phyloP scores from a whole-genome alignment of 2,329 filamentous ascomycete genomes.

The Aspergillus quadricinctus region DNA sequence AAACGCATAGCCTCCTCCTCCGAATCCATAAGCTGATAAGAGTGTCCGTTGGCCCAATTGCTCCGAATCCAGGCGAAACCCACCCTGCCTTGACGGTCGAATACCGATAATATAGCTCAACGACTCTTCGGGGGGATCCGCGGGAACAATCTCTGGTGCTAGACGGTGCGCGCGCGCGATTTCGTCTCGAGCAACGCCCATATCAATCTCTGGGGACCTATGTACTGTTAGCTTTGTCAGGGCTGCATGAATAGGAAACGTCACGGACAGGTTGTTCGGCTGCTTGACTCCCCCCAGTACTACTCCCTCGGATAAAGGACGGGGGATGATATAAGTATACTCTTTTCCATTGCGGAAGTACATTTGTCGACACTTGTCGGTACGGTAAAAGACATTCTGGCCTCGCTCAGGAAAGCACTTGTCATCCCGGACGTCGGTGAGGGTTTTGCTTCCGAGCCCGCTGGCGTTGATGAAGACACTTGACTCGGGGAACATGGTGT shows the following conservation, averaged over 20 bases:
- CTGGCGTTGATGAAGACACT: constrained; percentile 38
- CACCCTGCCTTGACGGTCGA: constrained; percentile 30
- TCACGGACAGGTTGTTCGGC: constrained; percentile 26
- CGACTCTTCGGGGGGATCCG: constrained; percentile 22
- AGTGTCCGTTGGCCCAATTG: constrained; percentile 21
- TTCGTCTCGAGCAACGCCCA: constrained; percentile 35
- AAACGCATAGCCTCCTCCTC: constrained; percentile 36
- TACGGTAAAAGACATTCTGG: constrained; percentile 35
- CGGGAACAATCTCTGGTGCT: constrained; percentile 34
- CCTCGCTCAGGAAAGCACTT: constrained; percentile 35
- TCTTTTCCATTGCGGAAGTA: constrained; percentile 36
- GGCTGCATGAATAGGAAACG: background rate
- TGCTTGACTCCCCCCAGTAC: constrained; percentile 36
- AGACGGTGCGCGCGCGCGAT: constrained; percentile 36
- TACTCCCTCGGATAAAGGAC: constrained; percentile 29
- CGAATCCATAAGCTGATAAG: constrained; percentile 36
- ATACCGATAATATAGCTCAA: constrained; percentile 35
- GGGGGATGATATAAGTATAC: constrained; percentile 38
- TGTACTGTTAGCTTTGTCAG: background rate
- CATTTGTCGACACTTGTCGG: constrained; percentile 25
- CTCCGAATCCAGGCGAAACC: constrained; percentile 33
- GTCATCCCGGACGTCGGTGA: constrained; percentile 32
- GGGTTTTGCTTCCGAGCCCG: constrained; percentile 31
- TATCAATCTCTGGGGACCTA: constrained; percentile 33
- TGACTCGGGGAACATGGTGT: constrained; percentile 32